Evolutionary conservation across 192 early-diverging fungal genomes (phyloP), one percentile per base, ranked within the genome.

Genomic region (Linnemannia zychae): DNA sequence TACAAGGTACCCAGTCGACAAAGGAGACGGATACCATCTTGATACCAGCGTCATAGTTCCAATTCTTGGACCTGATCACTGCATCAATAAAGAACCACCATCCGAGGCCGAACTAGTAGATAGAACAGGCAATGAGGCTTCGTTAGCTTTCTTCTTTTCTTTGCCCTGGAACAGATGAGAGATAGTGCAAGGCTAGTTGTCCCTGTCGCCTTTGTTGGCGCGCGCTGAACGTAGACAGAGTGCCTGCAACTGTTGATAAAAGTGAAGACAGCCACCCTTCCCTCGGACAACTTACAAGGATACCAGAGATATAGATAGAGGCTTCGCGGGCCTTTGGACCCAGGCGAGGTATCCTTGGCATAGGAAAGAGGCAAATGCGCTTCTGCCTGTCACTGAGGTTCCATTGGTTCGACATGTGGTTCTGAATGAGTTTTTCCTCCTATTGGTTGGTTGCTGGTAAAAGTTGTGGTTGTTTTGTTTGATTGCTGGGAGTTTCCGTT

Each of bases 21-120:
- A 92, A 91, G n/a, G 87, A 87, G 53, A 91, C 88, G 28, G 46
- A 75, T 4, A 86, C 81, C 11, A 44, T 12, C 6, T 85, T 77
- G 17, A 53, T 34, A 38, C 50, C 77, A 28, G 79, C 65, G 7
- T 67, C 44, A 67, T 52, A 24, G 53, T 72, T 47, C 52, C 50
- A 85, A 18, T 75, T 77, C 44, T 86, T 71, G n/a, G 90, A 87
- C 49, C 76, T 70, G 28, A 88, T 88, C 31, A 90, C 86, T 24
- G 90, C 90, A 71, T 92, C 92, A n/a, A 92, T 87, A 79, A 92
- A 92, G 37, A 90, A 87, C 92, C 92, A 92, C 92, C 92, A 92
- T 17, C 92, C 92, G 53, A 91, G 69, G 4, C 90, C 92, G 78
- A 92, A 88, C 92, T 92, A 77, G 17, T 49, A 46, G 1, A 44